Evolutionary conservation across 192 early-diverging fungal genomes (phyloP), one percentile per base, ranked within the genome.

Genomic region (Diversispora epigaea): DNA sequence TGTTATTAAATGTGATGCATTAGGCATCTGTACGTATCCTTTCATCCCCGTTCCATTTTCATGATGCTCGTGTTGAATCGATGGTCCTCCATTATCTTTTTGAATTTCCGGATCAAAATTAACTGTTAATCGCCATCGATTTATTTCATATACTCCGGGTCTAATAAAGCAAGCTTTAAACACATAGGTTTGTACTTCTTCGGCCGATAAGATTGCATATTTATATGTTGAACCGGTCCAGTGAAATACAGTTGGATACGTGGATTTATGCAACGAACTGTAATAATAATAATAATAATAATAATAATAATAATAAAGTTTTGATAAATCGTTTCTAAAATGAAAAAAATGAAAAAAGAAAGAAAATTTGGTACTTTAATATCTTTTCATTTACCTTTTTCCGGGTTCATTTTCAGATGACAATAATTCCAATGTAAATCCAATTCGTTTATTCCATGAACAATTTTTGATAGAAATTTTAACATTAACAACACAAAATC

Each of bases 81-180:
- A 6, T 21, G 6, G 11, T 41, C 54, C 56, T 69, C 4, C 46
- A 5, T n/a, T 6, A 39, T 49, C 40, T 17, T 2, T 22, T 15
- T 22, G 11, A 15, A 21, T 11, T 10, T 39, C 39, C 10, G 41
- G 22, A 73, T 73, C 80, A 39, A 80, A 75, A 56, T 86, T 77
- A 14, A 86, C 80, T 9, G 84, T 82, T 44, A 93, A 63, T 41
- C 84, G 79, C 93, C 93, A 95, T 44, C 87, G 80, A 78, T 92
- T 93, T 49, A 95, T 78, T 77, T 95, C 89, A 79, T 90, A 95
- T 1, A 89, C 82, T 6, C 93, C 93, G 32, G 84, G 73, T 41
- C 80, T 50, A 6, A 82, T 77, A 77, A 94, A 91, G 39, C 84
- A 84, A 0, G 91, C 91, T 39, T 79, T 63, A 17, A 86, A 75